Conservation (phyloP, 2,329 filamentous ascomycete species). For the Rachicladosporium sp. region DNA sequence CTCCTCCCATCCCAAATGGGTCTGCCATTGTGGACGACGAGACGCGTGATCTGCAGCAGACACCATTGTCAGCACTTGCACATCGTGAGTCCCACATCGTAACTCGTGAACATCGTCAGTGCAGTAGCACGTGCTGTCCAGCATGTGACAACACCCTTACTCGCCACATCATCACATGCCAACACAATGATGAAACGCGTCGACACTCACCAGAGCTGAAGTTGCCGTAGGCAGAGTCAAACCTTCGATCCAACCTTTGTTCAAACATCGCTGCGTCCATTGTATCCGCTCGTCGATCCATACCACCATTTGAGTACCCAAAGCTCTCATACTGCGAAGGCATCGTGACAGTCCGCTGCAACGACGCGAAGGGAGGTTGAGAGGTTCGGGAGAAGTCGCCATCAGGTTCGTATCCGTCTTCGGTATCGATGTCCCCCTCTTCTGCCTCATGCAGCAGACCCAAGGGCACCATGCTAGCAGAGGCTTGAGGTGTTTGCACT, state of each 20-base stretch:
- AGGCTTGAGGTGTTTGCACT: too few species aligned
- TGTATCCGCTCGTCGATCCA: too few species aligned
- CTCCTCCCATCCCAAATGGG: conserved; percentile 53
- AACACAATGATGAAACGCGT: too few species aligned
- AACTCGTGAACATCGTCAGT: not conserved
- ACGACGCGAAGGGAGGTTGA: conserved; percentile 18
- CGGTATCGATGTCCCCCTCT: conserved; percentile 4
- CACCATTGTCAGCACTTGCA: conserved; percentile 2
- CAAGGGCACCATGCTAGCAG: not conserved
- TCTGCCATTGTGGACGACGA: conserved; percentile 49
- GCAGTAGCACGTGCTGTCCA: too few species aligned
- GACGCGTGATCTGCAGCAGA: conserved; percentile 13
- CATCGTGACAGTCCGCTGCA: conserved; percentile 20
- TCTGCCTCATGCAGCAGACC: conserved; percentile 6
- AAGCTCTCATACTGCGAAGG: conserved; percentile 10
- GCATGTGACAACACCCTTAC: too few species aligned
- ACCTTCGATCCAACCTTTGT: too few species aligned
- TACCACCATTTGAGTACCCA: too few species aligned
- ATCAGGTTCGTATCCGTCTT: too few species aligned
- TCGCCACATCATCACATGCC: too few species aligned
- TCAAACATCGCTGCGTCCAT: too few species aligned
- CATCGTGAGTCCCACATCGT: not conserved
- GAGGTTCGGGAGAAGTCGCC: conserved; percentile 8
- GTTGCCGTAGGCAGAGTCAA: too few species aligned
- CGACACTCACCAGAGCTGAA: too few species aligned